Evolutionary conservation across 129 eudicot genomes (phyloP), one percentile per base, ranked within the genome.

Genomic region (Flaveria bidentis): DNA sequence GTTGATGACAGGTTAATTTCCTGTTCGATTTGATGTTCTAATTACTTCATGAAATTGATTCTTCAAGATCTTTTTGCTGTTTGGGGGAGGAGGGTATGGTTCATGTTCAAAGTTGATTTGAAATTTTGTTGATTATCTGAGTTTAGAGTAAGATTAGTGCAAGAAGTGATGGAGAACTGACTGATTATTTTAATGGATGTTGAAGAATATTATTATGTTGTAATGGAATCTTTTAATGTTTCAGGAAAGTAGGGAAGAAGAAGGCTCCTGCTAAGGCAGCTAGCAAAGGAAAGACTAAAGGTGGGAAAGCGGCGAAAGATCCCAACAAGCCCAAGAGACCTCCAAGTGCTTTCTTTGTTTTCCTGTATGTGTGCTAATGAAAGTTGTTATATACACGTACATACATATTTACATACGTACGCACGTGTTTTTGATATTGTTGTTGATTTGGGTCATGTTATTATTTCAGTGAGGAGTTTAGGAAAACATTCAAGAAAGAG

Each of bases 271-370:
- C 79, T 66, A 80, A 80, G 83, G 75, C 79, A 41, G 79, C 68
- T 30, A 77, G 84, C 81, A 83, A 84, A 85, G 64, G 80, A 80
- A 78, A 82, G 82, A 85, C 88, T 12, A 88, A 85, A 75, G 72
- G 72, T 78, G 96, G 85, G 39, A 91, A 85, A 75, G 72, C 75
- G 78, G 96, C 86, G 30, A 91, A 85, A 82, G 98, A 93, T 77
- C 98, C 98, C 39, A 93, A 90, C 90, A 93, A 88, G 79, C 98
- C 98, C 26, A 90, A 90, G 88, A 88, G 98, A 86, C 98, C 98
- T 53, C 90, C 98, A 12, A 90, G 96, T 76, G 98, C 98, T 75
- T 93, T 90, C 85, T 93, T 93, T 50, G 97, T 93, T 57, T 93
- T 93, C 84, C 89, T 93, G 98, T 93, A 87, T 20, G 92, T 71